These are phyloP conservation scores for Podospora tetraspora DNA, from an alignment of 495 filamentous ascomycete species.

Conservation along the genomic window DNA sequence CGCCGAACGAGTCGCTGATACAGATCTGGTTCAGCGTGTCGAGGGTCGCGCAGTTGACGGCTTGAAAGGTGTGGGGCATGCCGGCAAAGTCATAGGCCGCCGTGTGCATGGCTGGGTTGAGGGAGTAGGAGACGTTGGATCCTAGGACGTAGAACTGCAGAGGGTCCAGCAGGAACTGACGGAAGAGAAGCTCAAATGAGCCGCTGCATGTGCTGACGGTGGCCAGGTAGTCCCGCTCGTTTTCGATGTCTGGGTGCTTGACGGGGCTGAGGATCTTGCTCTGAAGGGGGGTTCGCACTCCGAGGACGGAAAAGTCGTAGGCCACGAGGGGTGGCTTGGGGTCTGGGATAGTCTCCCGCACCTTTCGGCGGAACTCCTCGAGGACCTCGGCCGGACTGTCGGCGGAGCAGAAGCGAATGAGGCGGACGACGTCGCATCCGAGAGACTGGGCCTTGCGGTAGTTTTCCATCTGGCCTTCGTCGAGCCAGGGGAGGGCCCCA, in stretches of 20 bases:
- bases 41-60: conserved; percentile 57
- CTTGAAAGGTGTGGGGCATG: conserved; percentile 67
- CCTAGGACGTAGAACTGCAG: conserved; percentile 72
- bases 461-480: conserved; percentile 50
- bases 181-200: conserved; percentile 50
- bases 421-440: conserved; percentile 65
- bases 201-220: conserved; percentile 43
- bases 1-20: conserved; percentile 63
- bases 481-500: conserved; percentile 55
- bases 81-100: conserved; percentile 67
- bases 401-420: conserved; percentile 56
- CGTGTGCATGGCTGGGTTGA: conserved; percentile 75
- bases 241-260: conserved; percentile 58
- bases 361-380: conserved; percentile 48
- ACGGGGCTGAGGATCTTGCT: conserved; percentile 64
- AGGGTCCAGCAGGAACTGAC: conserved; percentile 55
- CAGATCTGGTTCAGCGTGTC: conserved; percentile 59
- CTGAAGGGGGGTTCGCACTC: conserved; percentile 62
- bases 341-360: conserved; percentile 43
- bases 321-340: conserved; percentile 60
- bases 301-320: conserved; percentile 65
- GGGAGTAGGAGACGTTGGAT: conserved; percentile 65
- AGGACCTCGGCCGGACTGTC: conserved; percentile 56
- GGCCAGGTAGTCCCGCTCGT: conserved; percentile 41
- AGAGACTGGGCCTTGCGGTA: conserved; percentile 55